Conservation (phyloP, 495 filamentous ascomycete genomes). For the Penicillium bialowiezense region DNA sequence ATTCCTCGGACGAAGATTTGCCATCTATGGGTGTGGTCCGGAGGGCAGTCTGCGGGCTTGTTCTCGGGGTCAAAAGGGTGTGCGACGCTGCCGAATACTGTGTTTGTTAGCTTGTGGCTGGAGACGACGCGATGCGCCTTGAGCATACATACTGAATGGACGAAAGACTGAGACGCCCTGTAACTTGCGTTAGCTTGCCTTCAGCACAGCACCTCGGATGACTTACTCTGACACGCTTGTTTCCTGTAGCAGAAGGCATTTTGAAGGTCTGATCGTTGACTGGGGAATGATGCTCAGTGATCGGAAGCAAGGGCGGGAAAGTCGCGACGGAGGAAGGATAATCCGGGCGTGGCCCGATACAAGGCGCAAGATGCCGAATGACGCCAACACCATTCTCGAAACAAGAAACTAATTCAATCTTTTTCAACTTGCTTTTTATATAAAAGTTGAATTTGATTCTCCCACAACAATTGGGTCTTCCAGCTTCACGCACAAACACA, state of each 20-base stretch:
- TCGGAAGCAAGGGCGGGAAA: constrained; percentile 8
- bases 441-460: not conserved
- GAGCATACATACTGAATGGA: constrained; percentile 57
- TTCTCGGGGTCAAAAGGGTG: constrained; percentile 68
- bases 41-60: constrained; percentile 55
- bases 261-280: constrained; percentile 4
- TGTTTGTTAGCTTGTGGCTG: constrained; percentile 6
- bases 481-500: not conserved
- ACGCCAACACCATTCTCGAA: not conserved
- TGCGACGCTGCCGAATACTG: constrained; percentile 77
- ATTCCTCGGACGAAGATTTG: constrained; percentile 86
- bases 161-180: constrained; percentile 72
- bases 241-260: constrained; percentile 56
- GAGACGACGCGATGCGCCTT: not conserved
- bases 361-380: constrained; percentile 2
- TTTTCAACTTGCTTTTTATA: not conserved
- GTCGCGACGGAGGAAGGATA: constrained; percentile 1
- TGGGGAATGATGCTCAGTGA: not conserved
- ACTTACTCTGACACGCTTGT: constrained; percentile 58
- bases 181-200: constrained; percentile 13
- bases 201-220: not conserved
- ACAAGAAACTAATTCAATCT: not conserved
- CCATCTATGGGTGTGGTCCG: constrained; percentile 94
- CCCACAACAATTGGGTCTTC: not conserved
- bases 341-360: not conserved